Evolutionary conservation across 228 moss, liverwort and hornwort genomes (phyloP).

Genomic region (Sphagnum magellanicum): DNA sequence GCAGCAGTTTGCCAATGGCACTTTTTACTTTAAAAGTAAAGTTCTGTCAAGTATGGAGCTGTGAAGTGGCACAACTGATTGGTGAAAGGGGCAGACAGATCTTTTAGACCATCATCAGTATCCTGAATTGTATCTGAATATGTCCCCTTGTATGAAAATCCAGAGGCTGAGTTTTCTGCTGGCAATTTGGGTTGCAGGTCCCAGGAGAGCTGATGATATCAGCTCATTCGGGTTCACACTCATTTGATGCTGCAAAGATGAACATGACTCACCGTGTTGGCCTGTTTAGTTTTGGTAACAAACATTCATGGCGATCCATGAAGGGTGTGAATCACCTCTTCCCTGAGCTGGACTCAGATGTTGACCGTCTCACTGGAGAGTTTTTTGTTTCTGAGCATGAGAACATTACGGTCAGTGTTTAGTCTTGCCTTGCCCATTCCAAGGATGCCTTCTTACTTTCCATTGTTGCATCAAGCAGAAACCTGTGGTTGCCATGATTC

Average conservation of each 20-base stretch:
- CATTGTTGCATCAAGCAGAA: background rate
- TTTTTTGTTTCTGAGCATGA: constrained; percentile 53
- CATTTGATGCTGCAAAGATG: constrained; percentile 67
- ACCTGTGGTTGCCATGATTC: background rate
- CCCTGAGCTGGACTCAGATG: constrained; percentile 47
- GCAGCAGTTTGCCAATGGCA: too few species aligned
- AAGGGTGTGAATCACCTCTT: constrained; percentile 55
- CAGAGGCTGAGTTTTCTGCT: too few species aligned
- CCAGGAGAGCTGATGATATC: constrained; percentile 75
- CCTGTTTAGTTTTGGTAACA: constrained; percentile 66
- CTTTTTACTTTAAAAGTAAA: too few species aligned
- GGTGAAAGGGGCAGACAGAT: too few species aligned
- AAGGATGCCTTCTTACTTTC: background rate
- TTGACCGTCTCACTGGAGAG: constrained; percentile 59
- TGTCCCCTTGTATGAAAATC: too few species aligned
- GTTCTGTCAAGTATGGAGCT: too few species aligned
- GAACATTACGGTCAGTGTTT: constrained; percentile 61
- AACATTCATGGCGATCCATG: constrained; percentile 49
- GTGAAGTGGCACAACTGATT: too few species aligned
- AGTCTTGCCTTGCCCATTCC: background rate
- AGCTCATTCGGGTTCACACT: constrained; percentile 71
- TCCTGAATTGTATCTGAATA: too few species aligned
- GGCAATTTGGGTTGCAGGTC: constrained; percentile 34
- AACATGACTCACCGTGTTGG: constrained; percentile 75
- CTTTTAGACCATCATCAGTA: too few species aligned